These are phyloP conservation scores for Triangularia setosa DNA, from an alignment of 2,329 filamentous ascomycete genomes.

Conservation along the genomic window DNA sequence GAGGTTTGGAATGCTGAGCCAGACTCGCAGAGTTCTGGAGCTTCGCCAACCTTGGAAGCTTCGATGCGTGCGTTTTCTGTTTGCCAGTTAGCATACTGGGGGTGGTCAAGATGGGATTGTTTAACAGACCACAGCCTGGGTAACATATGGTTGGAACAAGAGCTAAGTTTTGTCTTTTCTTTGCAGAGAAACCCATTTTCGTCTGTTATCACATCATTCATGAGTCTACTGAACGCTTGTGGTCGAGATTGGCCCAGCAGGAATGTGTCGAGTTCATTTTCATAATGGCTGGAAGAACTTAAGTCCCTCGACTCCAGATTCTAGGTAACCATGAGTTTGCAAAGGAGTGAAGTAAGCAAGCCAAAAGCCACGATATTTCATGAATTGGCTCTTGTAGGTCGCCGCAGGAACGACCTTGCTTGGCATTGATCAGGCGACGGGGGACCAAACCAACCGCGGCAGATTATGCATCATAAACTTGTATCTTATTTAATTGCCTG, in stretches of 20 bases:
- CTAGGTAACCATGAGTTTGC: background rate
- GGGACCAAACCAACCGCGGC: background rate
- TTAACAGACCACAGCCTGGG: background rate
- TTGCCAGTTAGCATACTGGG: background rate
- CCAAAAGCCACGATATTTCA: background rate
- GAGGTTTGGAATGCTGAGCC: background rate
- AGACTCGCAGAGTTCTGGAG: background rate
- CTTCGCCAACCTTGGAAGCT: background rate
- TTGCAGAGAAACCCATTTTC: background rate
- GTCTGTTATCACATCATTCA: background rate
- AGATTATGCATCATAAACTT: background rate
- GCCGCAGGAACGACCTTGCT: background rate
- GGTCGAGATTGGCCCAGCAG: no score
- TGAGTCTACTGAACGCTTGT: no score
- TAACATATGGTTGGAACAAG: background rate
- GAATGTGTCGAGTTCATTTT: no score
- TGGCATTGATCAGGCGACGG: background rate
- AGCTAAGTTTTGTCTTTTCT: background rate
- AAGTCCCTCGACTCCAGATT: background rate
- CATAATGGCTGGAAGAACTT: no score
- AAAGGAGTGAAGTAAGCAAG: background rate
- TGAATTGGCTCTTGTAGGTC: background rate
- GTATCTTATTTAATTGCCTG: background rate
- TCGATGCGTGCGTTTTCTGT: background rate
- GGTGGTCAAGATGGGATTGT: background rate